Evolutionary conservation across 78 protist species (phyloP).

Genomic region (Speleostelium caveatum): DNA sequence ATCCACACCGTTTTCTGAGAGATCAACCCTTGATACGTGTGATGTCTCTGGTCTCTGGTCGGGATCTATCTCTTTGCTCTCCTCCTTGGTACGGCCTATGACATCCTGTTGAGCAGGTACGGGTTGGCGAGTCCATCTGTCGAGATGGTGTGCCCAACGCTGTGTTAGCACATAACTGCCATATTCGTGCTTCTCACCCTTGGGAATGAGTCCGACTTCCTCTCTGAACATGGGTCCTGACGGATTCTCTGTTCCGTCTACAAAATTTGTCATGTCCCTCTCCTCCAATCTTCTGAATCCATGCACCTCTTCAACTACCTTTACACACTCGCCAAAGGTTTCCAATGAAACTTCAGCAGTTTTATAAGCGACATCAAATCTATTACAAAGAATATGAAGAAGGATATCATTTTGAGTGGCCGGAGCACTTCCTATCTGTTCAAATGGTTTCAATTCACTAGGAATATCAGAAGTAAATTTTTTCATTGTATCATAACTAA

Average conservation of each 20-base stretch:
- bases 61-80: constrained; percentile 1
- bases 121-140: neutral
- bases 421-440: constrained; percentile 8
- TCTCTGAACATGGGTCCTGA: neutral
- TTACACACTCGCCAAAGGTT: neutral
- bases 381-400: constrained; percentile 17
- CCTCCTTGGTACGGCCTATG: constrained; percentile 49
- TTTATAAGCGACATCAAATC: constrained; percentile 17
- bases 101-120: neutral
- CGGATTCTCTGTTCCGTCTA: constrained; percentile 74
- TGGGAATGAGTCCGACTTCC: neutral
- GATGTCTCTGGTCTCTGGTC: neutral
- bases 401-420: constrained; percentile 33
- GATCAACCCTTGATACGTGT: constrained; percentile 39
- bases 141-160: constrained; percentile 20
- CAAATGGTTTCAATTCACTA: constrained; percentile 1
- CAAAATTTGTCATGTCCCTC: constrained; percentile 14
- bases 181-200: neutral
- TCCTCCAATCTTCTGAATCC: constrained; percentile 58
- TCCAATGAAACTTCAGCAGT: neutral
- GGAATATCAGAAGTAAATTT: neutral
- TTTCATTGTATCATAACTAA: constrained; percentile 15
- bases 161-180: constrained; percentile 56
- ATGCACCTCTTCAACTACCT: constrained; percentile 24
- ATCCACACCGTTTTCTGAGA: constrained; percentile 34